A percentile compares a stretch with the other conserved stretches of the same genome.
phyloP scores from a whole-genome alignment of 2,329 filamentous ascomycete species.

The Rachicladosporium sp. region DNA sequence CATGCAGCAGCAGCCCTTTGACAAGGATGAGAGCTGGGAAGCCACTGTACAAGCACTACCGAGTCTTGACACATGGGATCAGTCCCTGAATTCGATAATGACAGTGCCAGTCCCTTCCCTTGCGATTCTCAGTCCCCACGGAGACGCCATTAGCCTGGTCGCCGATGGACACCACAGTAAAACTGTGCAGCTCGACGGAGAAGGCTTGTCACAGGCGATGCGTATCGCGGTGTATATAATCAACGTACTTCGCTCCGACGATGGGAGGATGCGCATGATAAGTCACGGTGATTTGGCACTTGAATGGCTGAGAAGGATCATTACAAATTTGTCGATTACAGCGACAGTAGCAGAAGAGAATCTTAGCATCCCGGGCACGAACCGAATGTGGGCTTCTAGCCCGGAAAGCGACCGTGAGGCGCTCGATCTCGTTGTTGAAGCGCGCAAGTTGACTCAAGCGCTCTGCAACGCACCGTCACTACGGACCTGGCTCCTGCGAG shows the following conservation, averaged over 20 bases:
- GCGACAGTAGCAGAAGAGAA: constrained; percentile 50
- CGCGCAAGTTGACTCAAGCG: constrained; percentile 32
- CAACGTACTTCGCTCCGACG: constrained; percentile 40
- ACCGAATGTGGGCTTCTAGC: constrained; percentile 38
- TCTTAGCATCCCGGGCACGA: constrained; percentile 43
- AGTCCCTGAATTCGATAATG: constrained; percentile 47
- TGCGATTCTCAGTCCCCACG: constrained; percentile 60
- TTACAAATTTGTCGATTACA: constrained; percentile 40
- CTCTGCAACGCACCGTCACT: not conserved
- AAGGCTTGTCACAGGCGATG: constrained; percentile 59
- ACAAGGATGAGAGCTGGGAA: constrained; percentile 7
- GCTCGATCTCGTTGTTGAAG: constrained; percentile 40
- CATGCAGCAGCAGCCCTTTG: constrained; percentile 32
- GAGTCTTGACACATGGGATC: constrained; percentile 48
- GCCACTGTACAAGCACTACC: constrained; percentile 14
- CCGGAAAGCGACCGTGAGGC: constrained; percentile 40
- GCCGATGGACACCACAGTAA: constrained; percentile 19
- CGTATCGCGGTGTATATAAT: constrained; percentile 62
- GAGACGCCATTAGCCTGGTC: constrained; percentile 57
- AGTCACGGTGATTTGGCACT: constrained; percentile 16
- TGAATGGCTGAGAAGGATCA: constrained; percentile 15
- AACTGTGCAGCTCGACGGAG: constrained; percentile 39
- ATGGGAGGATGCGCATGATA: constrained; percentile 17
- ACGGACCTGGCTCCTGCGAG: not conserved
- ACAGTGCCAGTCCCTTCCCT: constrained; percentile 48